Evolutionary conservation across 768 basidiomycete genomes (phyloP).

Genomic region (Crepidotus variabilis): DNA sequence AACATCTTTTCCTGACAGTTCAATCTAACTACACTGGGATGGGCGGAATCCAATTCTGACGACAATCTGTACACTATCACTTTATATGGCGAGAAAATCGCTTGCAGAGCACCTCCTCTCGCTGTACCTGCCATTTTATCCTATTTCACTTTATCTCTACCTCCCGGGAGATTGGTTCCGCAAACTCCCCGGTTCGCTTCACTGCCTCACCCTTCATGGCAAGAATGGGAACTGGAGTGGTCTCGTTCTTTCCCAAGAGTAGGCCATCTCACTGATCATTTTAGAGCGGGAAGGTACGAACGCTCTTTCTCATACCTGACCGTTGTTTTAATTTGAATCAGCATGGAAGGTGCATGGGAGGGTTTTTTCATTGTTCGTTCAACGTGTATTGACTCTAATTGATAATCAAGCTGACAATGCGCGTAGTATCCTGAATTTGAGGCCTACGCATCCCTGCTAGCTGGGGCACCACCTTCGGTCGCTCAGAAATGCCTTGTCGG

Average conservation of each 20-base stretch:
- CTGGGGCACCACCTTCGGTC: conserved; percentile 58
- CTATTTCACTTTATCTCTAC: conserved; percentile 47
- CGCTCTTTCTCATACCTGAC: not conserved
- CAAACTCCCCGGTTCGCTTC: conserved; percentile 27
- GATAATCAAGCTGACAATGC: conserved; percentile 1
- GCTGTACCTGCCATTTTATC: conserved; percentile 71
- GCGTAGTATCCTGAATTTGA: conserved; percentile 78
- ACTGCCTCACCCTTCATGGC: conserved; percentile 27
- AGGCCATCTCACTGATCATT: conserved; percentile 38
- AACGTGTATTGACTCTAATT: not conserved
- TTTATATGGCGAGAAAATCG: conserved; percentile 43
- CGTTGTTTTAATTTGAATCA: conserved; percentile 20
- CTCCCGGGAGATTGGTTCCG: conserved; percentile 34
- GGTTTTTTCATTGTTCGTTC: conserved; percentile 66
- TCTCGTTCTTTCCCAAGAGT: conserved; percentile 42
- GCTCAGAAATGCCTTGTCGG: conserved; percentile 76
- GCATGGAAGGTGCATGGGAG: conserved; percentile 78
- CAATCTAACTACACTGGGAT: conserved; percentile 49
- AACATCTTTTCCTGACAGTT: conserved; percentile 43
- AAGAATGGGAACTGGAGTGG: conserved; percentile 75
- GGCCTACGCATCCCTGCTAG: conserved; percentile 75
- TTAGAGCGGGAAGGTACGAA: conserved; percentile 53
- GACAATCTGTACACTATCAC: conserved; percentile 21
- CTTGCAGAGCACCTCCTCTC: conserved; percentile 55
- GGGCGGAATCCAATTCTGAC: conserved; percentile 52